Base-by-base conservation (phyloP, 1,139 yeast genomes). In the Protomyces pachydermus region DNA sequence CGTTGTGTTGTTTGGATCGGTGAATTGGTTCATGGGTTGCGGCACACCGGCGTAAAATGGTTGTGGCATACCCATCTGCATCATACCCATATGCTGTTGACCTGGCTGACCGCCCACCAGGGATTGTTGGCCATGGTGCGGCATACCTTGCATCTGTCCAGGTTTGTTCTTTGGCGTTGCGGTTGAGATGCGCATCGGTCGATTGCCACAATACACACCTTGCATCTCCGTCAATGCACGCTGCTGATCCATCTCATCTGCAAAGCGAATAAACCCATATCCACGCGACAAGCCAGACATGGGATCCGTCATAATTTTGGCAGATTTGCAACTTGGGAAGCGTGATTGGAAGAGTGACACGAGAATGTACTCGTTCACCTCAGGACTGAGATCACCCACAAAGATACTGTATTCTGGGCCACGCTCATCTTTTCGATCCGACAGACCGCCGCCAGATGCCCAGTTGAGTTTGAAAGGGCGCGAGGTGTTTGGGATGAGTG, bases 261-360 rank as follows among this genome's bases (percentile, higher is more conserved):
- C 78, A 74, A 91, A 90, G 67, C 96, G 81, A n/a, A 91, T 93
- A 75, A 91, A 91, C 0, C 97, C 98, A 76, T 88, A 90, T 50
- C 97, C 95, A 70, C 93, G 84, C 2, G 96, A 86, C 25, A 81
- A 79, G 18, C 87, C 88, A 1, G 95, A 84, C 25, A 81, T 79
- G 2, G 90, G 86, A 73, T 91, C 97, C 3, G 85, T 78, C 93
- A 91, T 90, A 65, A 91, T 88, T 72, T 91, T 86, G 28, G 88
- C 96, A 56, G 91, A 90, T 70, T 88, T 85, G 62, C 91, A 86
- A 45, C 91, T 85, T 6, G 87, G 84, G 74, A 82, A 91, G 66
- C 83, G 81, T 18, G 83, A 77, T 72, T 86, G 90, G 76, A 91
- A 91, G 54, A 83, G 77, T 53, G 87, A 85, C 66, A 84, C 80